Percentiles rank a stretch among this genome's conserved stretches.
Evolutionary conservation across 805 yeast genomes (phyloP).

Genomic region (Sungouiella blattae): DNA sequence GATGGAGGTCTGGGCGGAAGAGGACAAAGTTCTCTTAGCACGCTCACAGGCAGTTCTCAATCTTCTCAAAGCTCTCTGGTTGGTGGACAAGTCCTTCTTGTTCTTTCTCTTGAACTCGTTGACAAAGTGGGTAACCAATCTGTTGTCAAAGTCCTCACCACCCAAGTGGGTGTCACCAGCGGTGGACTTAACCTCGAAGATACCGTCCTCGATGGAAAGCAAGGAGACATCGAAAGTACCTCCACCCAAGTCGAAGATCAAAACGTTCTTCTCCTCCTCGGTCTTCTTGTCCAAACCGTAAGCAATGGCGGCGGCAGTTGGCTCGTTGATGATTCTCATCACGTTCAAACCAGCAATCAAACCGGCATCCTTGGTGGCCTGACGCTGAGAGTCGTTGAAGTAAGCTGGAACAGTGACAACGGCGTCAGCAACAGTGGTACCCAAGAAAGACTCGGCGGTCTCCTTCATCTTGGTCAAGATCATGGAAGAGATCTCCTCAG

Average conservation of each 20-base stretch:
- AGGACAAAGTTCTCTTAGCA: constrained; percentile 47
- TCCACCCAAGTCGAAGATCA: constrained; percentile 49
- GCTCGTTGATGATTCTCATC: constrained; percentile 87
- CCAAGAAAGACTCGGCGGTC: constrained; percentile 74
- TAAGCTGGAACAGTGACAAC: constrained; percentile 93
- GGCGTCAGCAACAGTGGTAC: constrained; percentile 74
- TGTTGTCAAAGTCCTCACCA: constrained; percentile 94
- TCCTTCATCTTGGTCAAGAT: constrained; percentile 32
- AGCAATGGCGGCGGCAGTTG: constrained; percentile 41
- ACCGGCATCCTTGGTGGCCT: constrained; percentile 93
- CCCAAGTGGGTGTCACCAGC: constrained; percentile 97
- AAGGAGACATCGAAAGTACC: constrained; percentile 49
- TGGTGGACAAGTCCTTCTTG: constrained; percentile 74
- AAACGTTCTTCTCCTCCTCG: constrained; percentile 57
- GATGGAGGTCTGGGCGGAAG: constrained; percentile 36
- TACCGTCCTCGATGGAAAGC: constrained; percentile 47
- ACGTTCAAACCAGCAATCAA: constrained; percentile 86
- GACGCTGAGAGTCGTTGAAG: constrained; percentile 92
- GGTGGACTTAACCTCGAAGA: constrained; percentile 51
- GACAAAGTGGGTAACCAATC: constrained; percentile 82
- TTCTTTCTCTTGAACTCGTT: constrained; percentile 95
- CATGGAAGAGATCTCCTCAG: constrained; percentile 31
- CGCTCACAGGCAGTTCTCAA: constrained; percentile 49
- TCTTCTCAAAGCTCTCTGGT: constrained; percentile 78
- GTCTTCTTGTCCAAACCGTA: constrained; percentile 47